Base-by-base conservation (phyloP, 164 flowering plant species). In the Saururus chinensis region DNA sequence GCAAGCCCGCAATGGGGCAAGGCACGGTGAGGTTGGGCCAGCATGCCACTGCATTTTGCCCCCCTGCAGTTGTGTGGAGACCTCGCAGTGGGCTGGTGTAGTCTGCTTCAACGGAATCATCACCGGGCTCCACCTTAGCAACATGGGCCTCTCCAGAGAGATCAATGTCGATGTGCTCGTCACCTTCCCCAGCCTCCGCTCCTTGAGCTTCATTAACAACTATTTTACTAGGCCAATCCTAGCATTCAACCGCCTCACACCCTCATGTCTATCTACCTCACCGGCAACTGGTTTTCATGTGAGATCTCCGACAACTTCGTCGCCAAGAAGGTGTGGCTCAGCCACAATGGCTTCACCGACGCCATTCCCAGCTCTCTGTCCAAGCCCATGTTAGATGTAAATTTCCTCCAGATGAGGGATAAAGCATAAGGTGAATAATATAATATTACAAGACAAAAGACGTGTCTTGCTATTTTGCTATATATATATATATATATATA, bases 201-300 rank as follows among this genome's bases (percentile, higher is more conserved):
- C 77, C 2, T 11, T 93, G 0, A 76, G 81, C 37, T 60, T 93
- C 7, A 35, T 30, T 0, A 79, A 83, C 63, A 93, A 90, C 65
- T 63, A 61, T 0, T 83, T 93, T 62, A 48, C 82, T 0, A 95
- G 97, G 8, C 69, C 78, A 0, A 71, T 93, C 4, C 97, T 96
- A 0, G 77, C 67, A 0, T 78, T 93, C 61, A 75, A 79, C 56
- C 68, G 68, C 11, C 71, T 88, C 0, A 77, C 14, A 78, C 75
- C 9, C n/a, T 93, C 4, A 90, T 75, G 55, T 66, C 82, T 0
- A 66, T 93, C 0, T 80, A 71, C 55, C 51, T 88, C 0, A 55
- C 86, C 0, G 59, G 62, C 4, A 93, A 93, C 51, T 21, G 63
- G 4, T 86, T 90, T 48, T 76, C 89, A 2, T 97, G 97, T 0